Conservation (phyloP, 202 grass and related monocot genomes). For the Cymbopogon flexuosus region DNA sequence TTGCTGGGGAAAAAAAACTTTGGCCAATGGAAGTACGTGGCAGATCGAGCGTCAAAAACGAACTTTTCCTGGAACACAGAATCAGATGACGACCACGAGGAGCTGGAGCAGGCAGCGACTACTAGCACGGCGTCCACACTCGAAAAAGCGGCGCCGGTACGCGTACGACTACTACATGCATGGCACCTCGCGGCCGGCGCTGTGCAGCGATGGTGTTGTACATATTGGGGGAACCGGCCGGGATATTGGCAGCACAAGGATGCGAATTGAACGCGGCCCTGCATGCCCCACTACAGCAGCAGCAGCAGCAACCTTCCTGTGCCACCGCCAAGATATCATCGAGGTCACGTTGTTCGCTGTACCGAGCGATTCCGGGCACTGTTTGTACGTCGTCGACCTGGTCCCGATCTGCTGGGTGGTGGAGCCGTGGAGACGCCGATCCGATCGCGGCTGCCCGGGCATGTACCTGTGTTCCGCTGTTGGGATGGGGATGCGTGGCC, state of each 20-base stretch:
- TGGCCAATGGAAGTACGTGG: background rate
- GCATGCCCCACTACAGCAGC: background rate
- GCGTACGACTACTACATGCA: background rate
- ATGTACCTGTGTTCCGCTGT: background rate
- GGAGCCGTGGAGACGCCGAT: too few species aligned
- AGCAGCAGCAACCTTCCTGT: background rate
- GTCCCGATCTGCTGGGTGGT: too few species aligned
- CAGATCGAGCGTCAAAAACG: background rate
- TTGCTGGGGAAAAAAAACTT: background rate
- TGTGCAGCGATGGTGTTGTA: background rate
- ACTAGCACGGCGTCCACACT: background rate
- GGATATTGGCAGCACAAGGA: background rate
- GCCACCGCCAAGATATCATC: too few species aligned
- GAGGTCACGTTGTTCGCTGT: constrained; percentile 10
- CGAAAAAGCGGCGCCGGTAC: background rate
- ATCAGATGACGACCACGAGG: too few species aligned
- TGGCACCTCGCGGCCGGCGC: background rate
- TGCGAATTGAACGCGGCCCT: background rate
- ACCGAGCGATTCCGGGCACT: background rate
- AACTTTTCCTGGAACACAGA: background rate
- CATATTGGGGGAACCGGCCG: background rate
- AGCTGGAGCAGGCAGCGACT: too few species aligned
- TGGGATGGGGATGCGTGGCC: background rate
- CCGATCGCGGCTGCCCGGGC: background rate
- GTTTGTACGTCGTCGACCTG: background rate